Conservation (phyloP, 768 basidiomycete genomes). For the Postia placenta region DNA sequence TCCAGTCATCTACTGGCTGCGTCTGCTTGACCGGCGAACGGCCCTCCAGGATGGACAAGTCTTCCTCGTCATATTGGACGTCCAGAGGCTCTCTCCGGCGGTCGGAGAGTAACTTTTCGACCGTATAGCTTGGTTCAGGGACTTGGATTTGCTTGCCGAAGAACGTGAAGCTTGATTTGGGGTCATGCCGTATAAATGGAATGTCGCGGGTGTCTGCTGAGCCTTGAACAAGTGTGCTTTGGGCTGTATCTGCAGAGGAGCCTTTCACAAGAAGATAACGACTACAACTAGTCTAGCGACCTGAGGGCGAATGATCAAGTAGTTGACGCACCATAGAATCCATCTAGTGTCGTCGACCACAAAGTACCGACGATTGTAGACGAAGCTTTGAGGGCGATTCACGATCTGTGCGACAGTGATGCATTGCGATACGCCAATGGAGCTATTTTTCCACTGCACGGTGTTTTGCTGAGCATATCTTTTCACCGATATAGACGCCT, state of each 20-base stretch:
- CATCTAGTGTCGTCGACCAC: slow-evolving; percentile 61
- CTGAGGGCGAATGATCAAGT: not conserved
- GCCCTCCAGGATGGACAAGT: slow-evolving; percentile 35
- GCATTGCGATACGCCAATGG: slow-evolving; percentile 39
- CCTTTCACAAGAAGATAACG: slow-evolving; percentile 59
- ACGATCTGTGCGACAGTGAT: slow-evolving; percentile 62
- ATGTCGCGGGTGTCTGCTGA: slow-evolving; percentile 37
- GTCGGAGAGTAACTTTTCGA: slow-evolving; percentile 40
- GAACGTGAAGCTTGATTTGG: slow-evolving; percentile 42
- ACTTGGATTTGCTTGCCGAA: slow-evolving; percentile 33
- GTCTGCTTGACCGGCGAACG: no score
- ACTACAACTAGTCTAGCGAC: slow-evolving; percentile 22
- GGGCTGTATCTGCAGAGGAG: no score
- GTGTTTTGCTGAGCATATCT: slow-evolving; percentile 30
- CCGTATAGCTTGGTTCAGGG: slow-evolving; percentile 51
- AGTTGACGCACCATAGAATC: slow-evolving; percentile 55
- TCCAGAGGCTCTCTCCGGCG: slow-evolving; percentile 35
- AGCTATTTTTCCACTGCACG: slow-evolving; percentile 48
- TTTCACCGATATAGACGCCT: slow-evolving; percentile 42
- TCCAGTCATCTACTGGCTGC: slow-evolving; percentile 30
- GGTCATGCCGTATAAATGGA: no score
- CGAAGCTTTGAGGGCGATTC: slow-evolving; percentile 51
- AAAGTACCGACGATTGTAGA: slow-evolving; percentile 43
- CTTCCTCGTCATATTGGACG: slow-evolving; percentile 45
- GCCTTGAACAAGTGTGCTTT: no score